Evolutionary conservation across 179 eudicot genomes (phyloP).

Genomic region (Heliamphora pulchella): DNA sequence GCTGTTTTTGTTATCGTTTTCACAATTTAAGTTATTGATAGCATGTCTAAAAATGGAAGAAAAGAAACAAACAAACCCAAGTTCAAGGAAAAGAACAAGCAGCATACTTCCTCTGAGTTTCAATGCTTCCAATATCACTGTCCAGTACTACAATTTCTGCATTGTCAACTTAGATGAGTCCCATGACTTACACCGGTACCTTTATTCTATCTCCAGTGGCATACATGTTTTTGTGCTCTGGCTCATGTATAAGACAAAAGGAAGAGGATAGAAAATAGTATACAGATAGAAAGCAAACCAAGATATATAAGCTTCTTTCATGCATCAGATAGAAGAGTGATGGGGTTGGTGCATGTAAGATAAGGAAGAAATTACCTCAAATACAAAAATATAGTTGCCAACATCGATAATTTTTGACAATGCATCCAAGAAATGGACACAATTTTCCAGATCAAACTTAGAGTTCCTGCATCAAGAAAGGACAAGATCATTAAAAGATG

Average conservation of each 20-base stretch:
- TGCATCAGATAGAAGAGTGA: background rate
- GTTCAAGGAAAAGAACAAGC: background rate
- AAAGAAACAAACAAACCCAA: background rate
- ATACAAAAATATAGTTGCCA: conserved; percentile 22
- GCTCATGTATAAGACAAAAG: conserved; percentile 36
- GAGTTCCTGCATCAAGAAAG: conserved; percentile 48
- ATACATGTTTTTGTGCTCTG: conserved; percentile 47
- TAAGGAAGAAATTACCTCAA: no score
- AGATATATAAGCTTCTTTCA: background rate
- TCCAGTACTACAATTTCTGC: conserved; percentile 73
- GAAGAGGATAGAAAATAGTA: background rate
- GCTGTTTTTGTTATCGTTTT: no score
- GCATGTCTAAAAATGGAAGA: background rate
- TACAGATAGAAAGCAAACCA: background rate
- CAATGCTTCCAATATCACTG: conserved; percentile 54
- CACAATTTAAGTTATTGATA: no score
- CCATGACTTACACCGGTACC: conserved; percentile 51
- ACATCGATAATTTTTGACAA: conserved; percentile 56
- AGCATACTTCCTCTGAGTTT: conserved; percentile 54
- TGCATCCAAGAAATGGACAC: conserved; percentile 55
- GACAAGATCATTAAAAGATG: conserved; percentile 4
- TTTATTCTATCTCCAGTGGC: conserved; percentile 60
- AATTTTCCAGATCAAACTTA: conserved; percentile 46
- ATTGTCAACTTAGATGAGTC: conserved; percentile 43
- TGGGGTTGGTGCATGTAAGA: no score